phyloP scores from a whole-genome alignment of 2,329 filamentous ascomycete species.

The Aspergillus spinulosporus region DNA sequence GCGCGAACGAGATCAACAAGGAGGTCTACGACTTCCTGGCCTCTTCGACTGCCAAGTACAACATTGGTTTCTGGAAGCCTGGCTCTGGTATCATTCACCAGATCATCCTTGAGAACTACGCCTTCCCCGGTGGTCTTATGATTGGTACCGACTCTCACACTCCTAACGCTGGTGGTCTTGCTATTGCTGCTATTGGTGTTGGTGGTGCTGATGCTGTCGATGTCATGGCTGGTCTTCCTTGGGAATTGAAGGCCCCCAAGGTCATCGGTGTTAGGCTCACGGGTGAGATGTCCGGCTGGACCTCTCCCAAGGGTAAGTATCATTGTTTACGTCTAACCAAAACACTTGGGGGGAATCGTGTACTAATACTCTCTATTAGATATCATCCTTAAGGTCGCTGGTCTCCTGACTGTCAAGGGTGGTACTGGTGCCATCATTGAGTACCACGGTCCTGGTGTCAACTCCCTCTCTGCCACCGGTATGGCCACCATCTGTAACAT shows the following conservation, averaged over 20 bases:
- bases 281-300: conserved; percentile 86
- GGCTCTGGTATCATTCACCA: conserved; percentile 99
- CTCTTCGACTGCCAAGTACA: conserved; percentile 94
- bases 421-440: conserved; percentile 80
- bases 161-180: conserved; percentile 93
- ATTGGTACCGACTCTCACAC: conserved; percentile 99
- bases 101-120: conserved; percentile 97
- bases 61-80: conserved; percentile 99
- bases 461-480: conserved; percentile 76
- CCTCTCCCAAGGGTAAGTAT: conserved; percentile 78
- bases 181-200: conserved; percentile 92
- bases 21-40: conserved; percentile 98
- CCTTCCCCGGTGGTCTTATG: conserved; percentile 95
- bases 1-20: conserved; percentile 93
- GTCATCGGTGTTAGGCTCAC: conserved; percentile 95
- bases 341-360: neutral
- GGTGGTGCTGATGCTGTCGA: conserved; percentile 98
- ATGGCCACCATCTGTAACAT: conserved; percentile 80
- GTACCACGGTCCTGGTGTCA: conserved; percentile 66
- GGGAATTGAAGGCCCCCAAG: conserved; percentile 98
- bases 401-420: conserved; percentile 95
- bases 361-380: conserved; percentile 53
- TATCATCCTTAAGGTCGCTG: conserved; percentile 95
- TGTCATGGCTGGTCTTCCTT: conserved; percentile 94
- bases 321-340: too few relatives aligned